Percentiles rank a stretch among this genome's conserved stretches.
Evolutionary conservation across 2,329 filamentous ascomycete genomes (phyloP).

Genomic region (Gaeumannomyces sp.): DNA sequence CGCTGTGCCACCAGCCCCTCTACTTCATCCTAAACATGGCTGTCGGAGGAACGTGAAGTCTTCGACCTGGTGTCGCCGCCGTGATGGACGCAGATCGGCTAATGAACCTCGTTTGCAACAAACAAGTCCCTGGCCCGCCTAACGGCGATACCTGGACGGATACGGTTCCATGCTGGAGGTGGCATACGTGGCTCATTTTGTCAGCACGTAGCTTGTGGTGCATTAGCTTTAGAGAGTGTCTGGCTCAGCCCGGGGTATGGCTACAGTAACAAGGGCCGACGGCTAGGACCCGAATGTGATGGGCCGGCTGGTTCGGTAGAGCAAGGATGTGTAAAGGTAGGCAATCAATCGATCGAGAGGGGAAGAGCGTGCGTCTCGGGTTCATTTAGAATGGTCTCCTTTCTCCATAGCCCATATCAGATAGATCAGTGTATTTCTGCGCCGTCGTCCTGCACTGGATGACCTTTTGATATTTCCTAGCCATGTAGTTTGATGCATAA

Average conservation of each 20-base stretch:
- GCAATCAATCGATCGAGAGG: not conserved
- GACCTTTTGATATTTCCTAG: no score
- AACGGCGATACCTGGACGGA: constrained; percentile 24
- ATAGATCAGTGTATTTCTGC: no score
- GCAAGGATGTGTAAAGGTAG: no score
- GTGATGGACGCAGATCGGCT: not conserved
- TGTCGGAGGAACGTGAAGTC: constrained; percentile 31
- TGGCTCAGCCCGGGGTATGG: not conserved
- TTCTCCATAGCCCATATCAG: no score
- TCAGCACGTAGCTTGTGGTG: not conserved
- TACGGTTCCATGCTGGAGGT: constrained; percentile 23
- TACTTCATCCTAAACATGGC: constrained; percentile 17
- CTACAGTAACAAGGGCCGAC: not conserved
- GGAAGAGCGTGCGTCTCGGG: not conserved
- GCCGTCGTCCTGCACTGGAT: no score
- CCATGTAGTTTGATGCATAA: no score
- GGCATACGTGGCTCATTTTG: constrained; percentile 23
- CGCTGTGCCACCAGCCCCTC: constrained; percentile 18
- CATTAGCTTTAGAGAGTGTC: not conserved
- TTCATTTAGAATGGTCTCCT: not conserved
- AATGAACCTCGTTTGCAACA: not conserved
- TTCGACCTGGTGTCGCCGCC: not conserved
- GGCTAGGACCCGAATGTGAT: not conserved
- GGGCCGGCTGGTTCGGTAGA: not conserved
- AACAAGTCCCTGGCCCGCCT: constrained; percentile 28